Evolutionary conservation across 2,329 filamentous ascomycete species (phyloP).

Genomic region (Parastagonospora nodorum): DNA sequence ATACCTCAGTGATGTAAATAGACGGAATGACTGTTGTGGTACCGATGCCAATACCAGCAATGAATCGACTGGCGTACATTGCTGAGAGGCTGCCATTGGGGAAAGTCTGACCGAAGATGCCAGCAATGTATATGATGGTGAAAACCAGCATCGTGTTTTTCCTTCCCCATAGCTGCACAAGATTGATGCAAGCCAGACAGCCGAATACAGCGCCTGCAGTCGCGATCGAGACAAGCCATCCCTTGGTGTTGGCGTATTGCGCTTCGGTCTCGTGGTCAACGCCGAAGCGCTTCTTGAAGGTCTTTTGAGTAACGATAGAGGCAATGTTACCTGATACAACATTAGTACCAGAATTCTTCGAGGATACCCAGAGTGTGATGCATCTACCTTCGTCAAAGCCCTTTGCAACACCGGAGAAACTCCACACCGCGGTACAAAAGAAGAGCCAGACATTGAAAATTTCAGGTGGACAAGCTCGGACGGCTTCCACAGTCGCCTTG

Average conservation of each 20-base stretch:
- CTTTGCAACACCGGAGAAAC: slow-evolving; percentile 14
- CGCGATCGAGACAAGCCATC: slow-evolving; percentile 18
- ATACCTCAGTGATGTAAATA: slow-evolving; percentile 14
- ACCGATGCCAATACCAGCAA: slow-evolving; percentile 11
- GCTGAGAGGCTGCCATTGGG: slow-evolving; percentile 29
- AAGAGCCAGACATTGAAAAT: slow-evolving; percentile 12
- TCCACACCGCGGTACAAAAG: slow-evolving; percentile 17
- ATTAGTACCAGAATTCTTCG: not conserved
- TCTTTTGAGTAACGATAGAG: slow-evolving; percentile 9
- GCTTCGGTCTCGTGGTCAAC: slow-evolving; percentile 11
- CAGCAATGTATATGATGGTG: slow-evolving; percentile 15
- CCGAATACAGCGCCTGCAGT: slow-evolving; percentile 18
- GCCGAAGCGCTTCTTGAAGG: slow-evolving; percentile 10
- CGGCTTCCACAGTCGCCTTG: slow-evolving; percentile 6
- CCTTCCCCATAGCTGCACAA: slow-evolving; percentile 10
- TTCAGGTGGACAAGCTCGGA: slow-evolving; percentile 9
- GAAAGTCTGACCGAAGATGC: slow-evolving; percentile 30
- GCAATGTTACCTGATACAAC: slow-evolving; percentile 11
- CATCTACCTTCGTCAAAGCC: slow-evolving; percentile 15
- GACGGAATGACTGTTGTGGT: slow-evolving; percentile 12
- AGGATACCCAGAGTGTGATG: not conserved
- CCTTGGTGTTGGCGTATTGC: slow-evolving; percentile 17
- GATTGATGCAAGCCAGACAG: slow-evolving; percentile 13
- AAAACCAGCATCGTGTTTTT: slow-evolving; percentile 11
- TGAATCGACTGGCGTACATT: slow-evolving; percentile 24